These are phyloP conservation scores for Tylopilus subfusipes DNA, from an alignment of 768 basidiomycete species.

Conservation along the genomic window DNA sequence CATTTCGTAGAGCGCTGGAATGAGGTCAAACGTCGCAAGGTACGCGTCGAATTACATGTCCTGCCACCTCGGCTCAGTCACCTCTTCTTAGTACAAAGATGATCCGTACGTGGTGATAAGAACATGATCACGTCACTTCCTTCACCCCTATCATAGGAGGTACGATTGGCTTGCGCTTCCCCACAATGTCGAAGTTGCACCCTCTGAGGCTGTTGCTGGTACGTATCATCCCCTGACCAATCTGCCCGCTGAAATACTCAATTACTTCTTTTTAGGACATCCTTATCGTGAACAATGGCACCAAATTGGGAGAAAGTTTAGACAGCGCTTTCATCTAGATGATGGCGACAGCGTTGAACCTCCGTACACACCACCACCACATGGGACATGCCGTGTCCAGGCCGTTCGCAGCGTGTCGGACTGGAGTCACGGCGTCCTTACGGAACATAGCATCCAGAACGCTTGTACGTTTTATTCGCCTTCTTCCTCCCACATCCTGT, in stretches of 20 bases:
- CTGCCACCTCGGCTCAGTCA: constrained; percentile 1
- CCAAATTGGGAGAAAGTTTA: constrained; percentile 54
- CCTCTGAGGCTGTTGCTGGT: constrained; percentile 66
- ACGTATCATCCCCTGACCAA: constrained; percentile 18
- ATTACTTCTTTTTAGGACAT: constrained; percentile 40
- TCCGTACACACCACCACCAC: constrained; percentile 41
- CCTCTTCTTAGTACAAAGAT: constrained; percentile 29
- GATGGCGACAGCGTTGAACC: constrained; percentile 38
- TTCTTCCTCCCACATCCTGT: not conserved
- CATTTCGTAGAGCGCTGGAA: constrained; percentile 95
- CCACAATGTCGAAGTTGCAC: constrained; percentile 57
- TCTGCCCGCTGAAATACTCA: not conserved
- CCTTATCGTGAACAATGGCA: constrained; percentile 67
- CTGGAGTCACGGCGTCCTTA: constrained; percentile 92
- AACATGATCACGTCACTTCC: not conserved
- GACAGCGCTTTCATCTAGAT: constrained; percentile 59
- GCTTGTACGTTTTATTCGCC: constrained; percentile 61
- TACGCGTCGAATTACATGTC: constrained; percentile 21
- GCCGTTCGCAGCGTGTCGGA: constrained; percentile 83
- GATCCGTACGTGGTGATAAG: constrained; percentile 41
- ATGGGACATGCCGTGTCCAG: constrained; percentile 67
- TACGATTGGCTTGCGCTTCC: constrained; percentile 77
- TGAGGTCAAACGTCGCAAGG: constrained; percentile 82
- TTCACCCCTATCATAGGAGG: constrained; percentile 33
- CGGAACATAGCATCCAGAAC: constrained; percentile 89